Conservation (phyloP, 2,329 filamentous ascomycete genomes). For the Penicillium griseofulvum region DNA sequence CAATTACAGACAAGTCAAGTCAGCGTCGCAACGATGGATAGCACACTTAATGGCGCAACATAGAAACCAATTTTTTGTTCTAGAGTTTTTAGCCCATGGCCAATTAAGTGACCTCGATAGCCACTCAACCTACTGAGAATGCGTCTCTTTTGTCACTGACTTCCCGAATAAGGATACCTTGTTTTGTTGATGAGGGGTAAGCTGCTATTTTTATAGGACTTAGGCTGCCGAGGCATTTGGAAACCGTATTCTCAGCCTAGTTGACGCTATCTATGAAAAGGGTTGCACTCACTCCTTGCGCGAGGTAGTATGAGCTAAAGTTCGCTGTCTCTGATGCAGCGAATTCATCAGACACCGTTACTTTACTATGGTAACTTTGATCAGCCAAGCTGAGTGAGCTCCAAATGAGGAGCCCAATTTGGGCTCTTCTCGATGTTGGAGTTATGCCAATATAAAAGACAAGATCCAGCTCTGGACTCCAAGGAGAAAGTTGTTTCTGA, state of each 20-base stretch:
- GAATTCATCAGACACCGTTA: not conserved
- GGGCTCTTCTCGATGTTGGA: not conserved
- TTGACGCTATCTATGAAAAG: not conserved
- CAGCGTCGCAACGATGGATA: constrained; percentile 6
- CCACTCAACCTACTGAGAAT: not conserved
- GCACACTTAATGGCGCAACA: not conserved
- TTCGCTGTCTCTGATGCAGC: not conserved
- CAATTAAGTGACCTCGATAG: not conserved
- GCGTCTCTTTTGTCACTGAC: not conserved
- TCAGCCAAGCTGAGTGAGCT: not conserved
- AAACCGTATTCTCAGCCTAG: not conserved
- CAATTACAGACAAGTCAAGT: not conserved
- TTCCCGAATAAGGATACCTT: not conserved
- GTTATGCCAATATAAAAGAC: not conserved
- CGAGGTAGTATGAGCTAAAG: constrained; percentile 5
- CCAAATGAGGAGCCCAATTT: not conserved
- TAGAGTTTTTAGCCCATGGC: not conserved
- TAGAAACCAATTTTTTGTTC: not conserved
- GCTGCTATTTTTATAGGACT: not conserved
- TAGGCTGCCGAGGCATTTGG: not conserved
- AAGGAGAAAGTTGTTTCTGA: not conserved
- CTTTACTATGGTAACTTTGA: not conserved
- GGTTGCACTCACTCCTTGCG: constrained; percentile 1
- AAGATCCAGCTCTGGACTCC: not conserved
- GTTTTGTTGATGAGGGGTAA: not conserved